These are phyloP conservation scores for Sedum album DNA, from an alignment of 164 flowering plant genomes.

Conservation along the genomic window DNA sequence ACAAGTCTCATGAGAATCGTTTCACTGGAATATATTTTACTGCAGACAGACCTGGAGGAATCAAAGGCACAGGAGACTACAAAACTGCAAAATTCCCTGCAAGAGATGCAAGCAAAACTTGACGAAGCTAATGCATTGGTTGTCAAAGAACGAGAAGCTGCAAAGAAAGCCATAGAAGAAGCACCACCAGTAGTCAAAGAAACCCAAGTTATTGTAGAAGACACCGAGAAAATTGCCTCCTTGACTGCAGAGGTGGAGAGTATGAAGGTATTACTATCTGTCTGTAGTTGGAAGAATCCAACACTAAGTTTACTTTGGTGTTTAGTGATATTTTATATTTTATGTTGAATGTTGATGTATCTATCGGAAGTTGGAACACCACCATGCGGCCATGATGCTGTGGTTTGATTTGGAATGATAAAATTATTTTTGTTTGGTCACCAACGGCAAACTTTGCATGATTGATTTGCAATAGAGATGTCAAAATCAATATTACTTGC, in stretches of 20 bases:
- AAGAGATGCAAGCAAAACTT: constrained; percentile 35
- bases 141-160: constrained; percentile 37
- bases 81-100: constrained; percentile 28
- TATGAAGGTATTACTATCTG: constrained; percentile 28
- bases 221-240: constrained; percentile 35
- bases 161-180: constrained; percentile 41
- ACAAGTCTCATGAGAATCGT: background rate
- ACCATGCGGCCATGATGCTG: no score
- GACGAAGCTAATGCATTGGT: constrained; percentile 43
- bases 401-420: no score
- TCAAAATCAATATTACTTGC: no score
- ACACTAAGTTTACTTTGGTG: background rate
- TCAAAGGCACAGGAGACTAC: constrained; percentile 35
- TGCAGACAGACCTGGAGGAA: constrained; percentile 50
- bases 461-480: no score
- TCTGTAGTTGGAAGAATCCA: background rate
- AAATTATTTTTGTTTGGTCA: no score
- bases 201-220: constrained; percentile 42
- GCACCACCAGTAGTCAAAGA: constrained; percentile 47
- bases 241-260: constrained; percentile 37
- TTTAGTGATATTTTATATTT: background rate
- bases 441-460: no score
- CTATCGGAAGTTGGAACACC: no score
- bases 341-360: background rate
- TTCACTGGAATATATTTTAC: constrained; percentile 5